Evolutionary conservation across 2,329 filamentous ascomycete genomes (phyloP).

Genomic region (Arthrinium phaeospermum): DNA sequence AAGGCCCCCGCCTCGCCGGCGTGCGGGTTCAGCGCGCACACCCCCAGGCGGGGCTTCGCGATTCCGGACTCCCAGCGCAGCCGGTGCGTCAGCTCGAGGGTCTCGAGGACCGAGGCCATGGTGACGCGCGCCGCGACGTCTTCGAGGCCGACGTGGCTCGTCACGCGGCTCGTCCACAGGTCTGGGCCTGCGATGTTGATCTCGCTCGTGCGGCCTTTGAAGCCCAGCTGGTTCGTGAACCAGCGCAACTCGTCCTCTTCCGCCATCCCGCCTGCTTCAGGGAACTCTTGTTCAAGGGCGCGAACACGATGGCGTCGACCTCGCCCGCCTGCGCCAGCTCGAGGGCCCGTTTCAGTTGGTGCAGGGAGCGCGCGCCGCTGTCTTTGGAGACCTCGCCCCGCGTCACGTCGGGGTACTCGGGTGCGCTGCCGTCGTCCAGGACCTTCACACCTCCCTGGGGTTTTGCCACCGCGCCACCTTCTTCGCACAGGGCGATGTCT

Average conservation of each 20-base stretch:
- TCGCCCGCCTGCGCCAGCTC: slow-evolving; percentile 33
- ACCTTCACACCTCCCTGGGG: slow-evolving; percentile 32
- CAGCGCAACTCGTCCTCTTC: slow-evolving; percentile 43
- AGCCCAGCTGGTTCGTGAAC: slow-evolving; percentile 37
- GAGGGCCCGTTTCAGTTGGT: slow-evolving; percentile 38
- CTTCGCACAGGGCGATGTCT: background rate
- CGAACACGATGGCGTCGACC: slow-evolving; percentile 41
- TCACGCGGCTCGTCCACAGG: slow-evolving; percentile 40
- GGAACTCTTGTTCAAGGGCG: slow-evolving; percentile 41
- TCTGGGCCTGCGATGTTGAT: slow-evolving; percentile 37
- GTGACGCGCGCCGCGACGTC: slow-evolving; percentile 37
- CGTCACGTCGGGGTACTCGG: slow-evolving; percentile 20
- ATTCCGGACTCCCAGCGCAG: slow-evolving; percentile 40
- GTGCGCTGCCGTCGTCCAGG: slow-evolving; percentile 35
- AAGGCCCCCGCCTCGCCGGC: slow-evolving; percentile 42
- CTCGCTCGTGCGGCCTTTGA: slow-evolving; percentile 37
- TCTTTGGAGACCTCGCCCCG: slow-evolving; percentile 33
- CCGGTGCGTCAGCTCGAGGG: slow-evolving; percentile 36
- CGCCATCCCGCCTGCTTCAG: slow-evolving; percentile 41
- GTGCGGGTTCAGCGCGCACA: slow-evolving; percentile 43
- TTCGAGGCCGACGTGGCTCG: slow-evolving; percentile 39
- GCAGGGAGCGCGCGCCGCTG: slow-evolving; percentile 33
- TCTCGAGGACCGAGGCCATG: slow-evolving; percentile 32
- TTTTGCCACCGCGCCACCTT: background rate
- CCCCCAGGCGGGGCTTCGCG: slow-evolving; percentile 36